These are phyloP conservation scores for Monilinia aucupariae DNA, from an alignment of 2,329 filamentous ascomycete species.

Conservation along the genomic window DNA sequence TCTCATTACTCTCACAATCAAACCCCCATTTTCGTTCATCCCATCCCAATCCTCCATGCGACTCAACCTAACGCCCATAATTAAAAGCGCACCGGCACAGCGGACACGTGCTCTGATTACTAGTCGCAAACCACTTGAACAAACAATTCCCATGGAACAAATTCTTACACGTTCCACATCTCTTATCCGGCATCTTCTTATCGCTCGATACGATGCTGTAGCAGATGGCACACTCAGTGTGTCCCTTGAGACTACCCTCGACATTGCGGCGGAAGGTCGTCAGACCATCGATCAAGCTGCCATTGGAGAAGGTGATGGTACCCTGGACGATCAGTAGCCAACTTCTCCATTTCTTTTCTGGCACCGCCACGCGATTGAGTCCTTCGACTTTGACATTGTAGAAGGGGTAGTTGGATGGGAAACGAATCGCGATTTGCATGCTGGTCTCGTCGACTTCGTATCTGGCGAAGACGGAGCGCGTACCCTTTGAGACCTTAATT, in stretches of 20 bases:
- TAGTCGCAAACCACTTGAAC: constrained; percentile 96
- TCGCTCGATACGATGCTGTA: constrained; percentile 90
- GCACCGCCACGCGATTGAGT: constrained; percentile 77
- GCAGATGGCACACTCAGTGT: constrained; percentile 94
- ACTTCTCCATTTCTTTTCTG: constrained; percentile 85
- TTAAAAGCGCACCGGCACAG: constrained; percentile 86
- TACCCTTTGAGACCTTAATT: constrained; percentile 66
- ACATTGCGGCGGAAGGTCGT: constrained; percentile 83
- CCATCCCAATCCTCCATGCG: background rate
- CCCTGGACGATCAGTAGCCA: constrained; percentile 87
- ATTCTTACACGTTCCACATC: constrained; percentile 88
- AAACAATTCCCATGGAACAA: constrained; percentile 84
- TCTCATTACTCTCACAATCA: background rate
- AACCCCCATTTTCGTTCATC: background rate
- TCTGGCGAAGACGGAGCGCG: constrained; percentile 72
- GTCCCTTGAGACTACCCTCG: constrained; percentile 79
- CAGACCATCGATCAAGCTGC: constrained; percentile 80
- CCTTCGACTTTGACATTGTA: constrained; percentile 70
- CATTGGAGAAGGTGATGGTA: constrained; percentile 89
- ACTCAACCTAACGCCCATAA: constrained; percentile 36
- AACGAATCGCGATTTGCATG: constrained; percentile 73
- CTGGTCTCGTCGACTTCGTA: constrained; percentile 86
- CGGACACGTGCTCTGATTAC: constrained; percentile 86
- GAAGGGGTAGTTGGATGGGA: constrained; percentile 79
- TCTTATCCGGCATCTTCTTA: constrained; percentile 85